These are phyloP conservation scores for Boletales sp. DNA, from an alignment of 768 basidiomycete genomes.

Conservation along the genomic window DNA sequence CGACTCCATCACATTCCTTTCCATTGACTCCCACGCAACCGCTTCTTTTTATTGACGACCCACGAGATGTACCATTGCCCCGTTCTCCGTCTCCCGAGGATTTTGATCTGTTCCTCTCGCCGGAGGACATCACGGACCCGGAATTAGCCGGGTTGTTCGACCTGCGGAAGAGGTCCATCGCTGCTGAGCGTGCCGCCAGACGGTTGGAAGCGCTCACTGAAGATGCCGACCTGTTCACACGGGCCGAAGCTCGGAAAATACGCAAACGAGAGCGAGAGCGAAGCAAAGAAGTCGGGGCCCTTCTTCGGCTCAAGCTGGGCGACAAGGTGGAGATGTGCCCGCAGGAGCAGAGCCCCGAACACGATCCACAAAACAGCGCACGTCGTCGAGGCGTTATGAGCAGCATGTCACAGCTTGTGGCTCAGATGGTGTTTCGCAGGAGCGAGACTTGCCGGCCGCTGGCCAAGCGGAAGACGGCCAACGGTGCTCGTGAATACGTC, in stretches of 20 bases:
- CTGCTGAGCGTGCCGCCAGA: conserved; percentile 31
- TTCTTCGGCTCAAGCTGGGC: conserved; percentile 54
- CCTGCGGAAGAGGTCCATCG: conserved; percentile 36
- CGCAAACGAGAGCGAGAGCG: conserved; percentile 53
- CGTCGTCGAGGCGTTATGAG: conserved; percentile 24
- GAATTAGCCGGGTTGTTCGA: conserved; percentile 39
- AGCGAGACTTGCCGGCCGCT: conserved; percentile 37
- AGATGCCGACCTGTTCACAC: conserved; percentile 36
- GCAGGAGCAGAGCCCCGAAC: conserved; percentile 24
- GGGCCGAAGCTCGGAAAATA: conserved; percentile 41
- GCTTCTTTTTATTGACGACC: conserved; percentile 43
- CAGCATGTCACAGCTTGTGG: conserved; percentile 41
- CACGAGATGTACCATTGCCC: conserved; percentile 34
- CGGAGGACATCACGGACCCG: conserved; percentile 33
- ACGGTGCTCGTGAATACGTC: conserved; percentile 18
- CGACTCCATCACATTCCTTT: conserved; percentile 2
- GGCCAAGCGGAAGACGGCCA: conserved; percentile 31
- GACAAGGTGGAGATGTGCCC: conserved; percentile 22
- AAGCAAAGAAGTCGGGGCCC: conserved; percentile 50
- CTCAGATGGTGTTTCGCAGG: conserved; percentile 46
- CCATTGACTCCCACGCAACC: conserved; percentile 19
- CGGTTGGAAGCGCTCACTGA: conserved; percentile 31
- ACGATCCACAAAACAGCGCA: conserved; percentile 12
- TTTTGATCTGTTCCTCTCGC: conserved; percentile 34
- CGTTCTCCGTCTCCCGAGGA: conserved; percentile 45